Evolutionary conservation across 1,139 yeast species (phyloP), one percentile per base, ranked within the genome.

Genomic region (Yamadazyma blattariae): DNA sequence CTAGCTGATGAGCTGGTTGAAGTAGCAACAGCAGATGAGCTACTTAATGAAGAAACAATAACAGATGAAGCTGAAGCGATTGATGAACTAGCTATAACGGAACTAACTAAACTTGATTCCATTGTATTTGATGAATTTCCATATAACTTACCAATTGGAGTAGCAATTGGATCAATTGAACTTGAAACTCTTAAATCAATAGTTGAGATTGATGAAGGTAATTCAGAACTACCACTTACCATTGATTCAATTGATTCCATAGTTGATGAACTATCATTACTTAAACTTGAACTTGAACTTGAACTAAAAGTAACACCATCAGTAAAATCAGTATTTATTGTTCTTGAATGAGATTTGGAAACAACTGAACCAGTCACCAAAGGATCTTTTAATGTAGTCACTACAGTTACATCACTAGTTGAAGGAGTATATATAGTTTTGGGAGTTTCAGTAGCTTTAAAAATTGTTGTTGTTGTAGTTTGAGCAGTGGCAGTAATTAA

Each of bases 381-480:
- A 7, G 64, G 64, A 35, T 59, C 37, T 17, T 38, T 37, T 12
- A 38, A 30, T 5, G 61, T 57, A 13, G 45, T 38, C 3, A 54
- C 40, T 29, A 56, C 42, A 6, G 61, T 40, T 29, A 44, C 48
- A n/a, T 44, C 37, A 4, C 46, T 32, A 16, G 59, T 48, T 3
- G 47, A 25, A 6, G 53, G 48, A 12, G 37, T 37, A 32, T 34
- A 53, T 10, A 45, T 33, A 17, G 52, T 50, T 2, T 38, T 23
- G 14, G 52, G 48, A 19, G 60, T 55, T 11, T 44, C 50, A 10
- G 59, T 51, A 20, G 64, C 65, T 9, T 30, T 31, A 30, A 41
- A 47, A 25, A 58, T 42, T 4, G 60, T 57, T 20, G 42, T 48
- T 11, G 64, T 58, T 11, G 61, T 52, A 9, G 66, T 60, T 28